Evolutionary conservation across 768 basidiomycete genomes (phyloP).

Genomic region (Tulasnella sp.): DNA sequence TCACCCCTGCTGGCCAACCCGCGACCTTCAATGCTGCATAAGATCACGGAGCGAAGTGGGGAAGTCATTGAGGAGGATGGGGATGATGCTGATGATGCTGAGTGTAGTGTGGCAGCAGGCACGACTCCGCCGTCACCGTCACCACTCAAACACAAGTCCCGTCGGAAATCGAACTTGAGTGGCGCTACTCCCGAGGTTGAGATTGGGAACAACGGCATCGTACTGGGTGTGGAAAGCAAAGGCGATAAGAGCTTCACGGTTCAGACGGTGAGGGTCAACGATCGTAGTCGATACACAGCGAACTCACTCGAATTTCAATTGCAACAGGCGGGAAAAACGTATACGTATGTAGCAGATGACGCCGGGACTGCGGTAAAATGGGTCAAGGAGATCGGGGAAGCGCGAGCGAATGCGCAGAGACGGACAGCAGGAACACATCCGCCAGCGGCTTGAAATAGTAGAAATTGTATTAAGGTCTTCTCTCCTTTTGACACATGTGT

Average conservation of each 20-base stretch:
- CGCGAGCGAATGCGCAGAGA: neutral
- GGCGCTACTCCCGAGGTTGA: neutral
- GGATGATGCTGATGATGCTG: neutral
- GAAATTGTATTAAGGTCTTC: too few species aligned
- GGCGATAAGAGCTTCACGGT: conserved; percentile 8
- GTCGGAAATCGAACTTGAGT: neutral
- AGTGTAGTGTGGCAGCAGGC: neutral
- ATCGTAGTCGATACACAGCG: neutral
- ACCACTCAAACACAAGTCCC: neutral
- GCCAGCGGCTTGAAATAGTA: too few species aligned
- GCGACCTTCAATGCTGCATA: conserved; percentile 8
- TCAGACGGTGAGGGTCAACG: neutral
- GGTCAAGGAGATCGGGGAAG: conserved; percentile 12
- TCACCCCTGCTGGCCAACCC: neutral
- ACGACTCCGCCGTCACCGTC: neutral
- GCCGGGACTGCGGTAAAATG: neutral
- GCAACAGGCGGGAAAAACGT: neutral
- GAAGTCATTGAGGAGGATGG: neutral
- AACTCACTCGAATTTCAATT: too few species aligned
- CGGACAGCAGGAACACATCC: too few species aligned
- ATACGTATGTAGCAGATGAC: conserved; percentile 8
- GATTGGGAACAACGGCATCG: neutral
- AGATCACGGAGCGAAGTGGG: conserved; percentile 6
- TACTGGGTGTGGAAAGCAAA: conserved; percentile 3
- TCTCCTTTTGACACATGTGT: too few species aligned